Base-by-base conservation (phyloP, 345 rosid species). In the Brassica juncea region DNA sequence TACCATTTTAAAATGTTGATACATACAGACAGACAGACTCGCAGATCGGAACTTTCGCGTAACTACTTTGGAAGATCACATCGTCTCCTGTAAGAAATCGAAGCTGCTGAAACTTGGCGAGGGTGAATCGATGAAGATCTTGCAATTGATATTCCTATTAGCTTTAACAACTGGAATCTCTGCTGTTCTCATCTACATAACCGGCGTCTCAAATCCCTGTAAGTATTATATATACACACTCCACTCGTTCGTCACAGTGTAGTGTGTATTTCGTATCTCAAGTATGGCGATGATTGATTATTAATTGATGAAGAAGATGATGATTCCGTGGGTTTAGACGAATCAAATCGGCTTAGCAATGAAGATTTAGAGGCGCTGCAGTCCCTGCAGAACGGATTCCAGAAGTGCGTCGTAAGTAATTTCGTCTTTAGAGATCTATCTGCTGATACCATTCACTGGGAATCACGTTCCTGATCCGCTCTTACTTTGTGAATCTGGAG, bases 351-450 rank as follows among this genome's bases (percentile, higher is more conserved):
- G 76, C 87, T 90, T 39, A 85, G 91, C 66, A 82, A 72, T 82
- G 92, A 89, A 64, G 96, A 95, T 86, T 77, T 84, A 73, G 84
- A 85, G 62, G 93, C 99, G 8, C 74, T 95, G 86, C 87, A 78
- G 72, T 86, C 91, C 35, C 77, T 90, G 9, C 94, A 88, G 82
- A 82, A 27, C 80, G 83, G 72, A 77, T 95, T 95, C 83, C 84
- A 82, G 81, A 93, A 93, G 86, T 95, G 97, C 82, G 98, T 95
- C 83, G 97, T 95, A 81, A 86, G 90, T 86, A 42, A 16, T 37
- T 31, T 57, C 16, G 15, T 23, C 7, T 60, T 47, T 7, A 16
- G 66, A 49, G 58, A 80, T 80, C 60, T 61, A 12, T 62, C 62
- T 70, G 11, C 59, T 57, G 19, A 27, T 34, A 34, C 39, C 34